phyloP scores from a whole-genome alignment of 257 asterid genomes.

The Leptodermis oblonga region DNA sequence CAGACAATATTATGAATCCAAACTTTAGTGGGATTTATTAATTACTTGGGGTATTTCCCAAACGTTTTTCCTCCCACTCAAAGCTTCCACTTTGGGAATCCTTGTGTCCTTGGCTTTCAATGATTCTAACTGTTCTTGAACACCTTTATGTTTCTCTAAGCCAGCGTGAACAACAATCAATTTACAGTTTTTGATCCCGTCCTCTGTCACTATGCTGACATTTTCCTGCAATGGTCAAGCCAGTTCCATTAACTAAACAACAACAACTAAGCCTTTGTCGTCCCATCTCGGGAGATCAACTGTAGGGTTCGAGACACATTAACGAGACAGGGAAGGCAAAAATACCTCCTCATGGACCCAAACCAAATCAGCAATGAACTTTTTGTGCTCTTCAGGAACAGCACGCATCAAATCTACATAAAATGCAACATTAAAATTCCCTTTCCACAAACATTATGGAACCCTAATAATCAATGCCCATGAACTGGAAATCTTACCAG shows the following conservation, averaged over 20 bases:
- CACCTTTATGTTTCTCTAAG: conserved; percentile 55
- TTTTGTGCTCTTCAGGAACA: conserved; percentile 84
- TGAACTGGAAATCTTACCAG: conserved; percentile 37
- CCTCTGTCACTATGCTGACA: conserved; percentile 62
- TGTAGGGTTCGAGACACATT: too few species aligned
- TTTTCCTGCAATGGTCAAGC: conserved; percentile 42
- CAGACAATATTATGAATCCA: not conserved
- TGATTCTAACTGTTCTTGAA: conserved; percentile 53
- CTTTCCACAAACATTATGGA: not conserved
- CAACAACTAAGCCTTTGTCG: not conserved
- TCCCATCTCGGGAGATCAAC: too few species aligned
- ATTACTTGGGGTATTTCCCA: conserved; percentile 85
- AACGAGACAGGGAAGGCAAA: too few species aligned
- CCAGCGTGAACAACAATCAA: conserved; percentile 92
- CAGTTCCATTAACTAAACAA: not conserved
- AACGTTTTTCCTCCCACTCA: conserved; percentile 76
- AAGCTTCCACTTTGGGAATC: conserved; percentile 72
- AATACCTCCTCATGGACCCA: conserved; percentile 93
- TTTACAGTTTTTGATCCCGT: conserved; percentile 55
- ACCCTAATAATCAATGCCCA: not conserved
- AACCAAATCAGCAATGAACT: conserved; percentile 76
- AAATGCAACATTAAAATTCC: not conserved
- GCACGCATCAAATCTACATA: conserved; percentile 57
- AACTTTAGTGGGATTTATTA: too few species aligned
- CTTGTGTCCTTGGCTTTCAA: conserved; percentile 81